Evolutionary conservation across 1,139 yeast species (phyloP), one percentile per base, ranked within the genome.

Genomic region (Taphrina flavorubra): DNA sequence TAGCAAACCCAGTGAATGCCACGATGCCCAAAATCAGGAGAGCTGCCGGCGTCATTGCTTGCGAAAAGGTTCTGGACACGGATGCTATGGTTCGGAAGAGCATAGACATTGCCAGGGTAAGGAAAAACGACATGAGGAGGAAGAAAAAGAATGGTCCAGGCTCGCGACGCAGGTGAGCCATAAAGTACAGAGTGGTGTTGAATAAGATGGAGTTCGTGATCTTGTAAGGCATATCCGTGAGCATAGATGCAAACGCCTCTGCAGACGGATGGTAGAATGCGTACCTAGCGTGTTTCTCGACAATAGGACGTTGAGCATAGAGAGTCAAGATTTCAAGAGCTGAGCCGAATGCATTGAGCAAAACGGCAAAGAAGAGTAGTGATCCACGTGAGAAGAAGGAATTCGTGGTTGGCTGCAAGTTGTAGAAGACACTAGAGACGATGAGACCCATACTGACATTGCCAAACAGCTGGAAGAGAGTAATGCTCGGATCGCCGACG

Each of bases 41-140:
- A 20, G 90, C 82, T 1, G 94, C 89, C 0, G 92, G 92, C 39
- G 90, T 85, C 88, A 88, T 85, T 8, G 94, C 90, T 73, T 86
- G 86, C 2, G 88, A 81, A 57, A 89, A 78, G 0, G 89, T 81
- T 51, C 82, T 82, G 14, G 89, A 82, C 49, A 82, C 78, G 10
- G 94, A 84, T 76, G 92, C 96, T 74, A 89, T 80, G 36, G 89
- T 80, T 76, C 94, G 82, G 81, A 89, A 89, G 72, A 88, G 74
- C 78, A 87, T 90, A 2, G 92, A 87, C 91, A 89, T 83, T 83
- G 58, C 86, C 84, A 44, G 86, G 82, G 74, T 82, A 83, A 74
- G 83, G 79, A 74, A 13, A 44, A 74, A 46, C 47, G 78, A 72
- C 68, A 81, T 78, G 51, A 81, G 75, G 65, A 78, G 71, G 68